Evolutionary conservation across 2,329 filamentous ascomycete species (phyloP).

Genomic region (Mollisiaceae sp.): DNA sequence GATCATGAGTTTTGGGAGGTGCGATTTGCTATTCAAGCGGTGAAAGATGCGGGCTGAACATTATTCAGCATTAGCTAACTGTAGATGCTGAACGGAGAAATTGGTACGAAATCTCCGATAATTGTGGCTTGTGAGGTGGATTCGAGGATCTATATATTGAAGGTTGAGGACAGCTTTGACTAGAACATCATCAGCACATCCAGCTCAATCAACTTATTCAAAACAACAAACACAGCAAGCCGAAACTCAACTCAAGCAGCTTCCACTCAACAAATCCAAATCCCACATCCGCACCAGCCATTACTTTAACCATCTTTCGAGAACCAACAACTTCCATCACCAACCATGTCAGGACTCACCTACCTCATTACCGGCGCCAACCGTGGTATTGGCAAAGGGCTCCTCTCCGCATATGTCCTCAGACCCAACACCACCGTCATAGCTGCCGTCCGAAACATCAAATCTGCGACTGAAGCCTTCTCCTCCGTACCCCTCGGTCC

Average conservation of each 20-base stretch:
- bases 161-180: not conserved
- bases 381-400: constrained; percentile 41
- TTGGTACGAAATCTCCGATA: not conserved
- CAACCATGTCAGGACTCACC: constrained; percentile 41
- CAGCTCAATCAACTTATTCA: not conserved
- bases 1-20: no score
- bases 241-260: not conserved
- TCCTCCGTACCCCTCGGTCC: constrained; percentile 29
- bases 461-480: constrained; percentile 39
- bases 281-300: not conserved
- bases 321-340: not conserved
- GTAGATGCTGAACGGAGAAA: no score
- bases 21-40: no score
- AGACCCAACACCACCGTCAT: constrained; percentile 47
- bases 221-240: not conserved
- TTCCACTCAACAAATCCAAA: not conserved
- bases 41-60: no score
- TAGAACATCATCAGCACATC: not conserved
- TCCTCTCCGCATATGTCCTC: constrained; percentile 43
- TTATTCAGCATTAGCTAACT: no score
- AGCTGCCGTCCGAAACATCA: constrained; percentile 44
- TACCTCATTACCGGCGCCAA: constrained; percentile 34
- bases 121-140: not conserved
- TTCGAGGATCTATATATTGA: not conserved
- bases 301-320: not conserved